A percentile compares a stretch with the other conserved stretches of the same genome.
Conservation (phyloP, 2,329 filamentous ascomycete species). For the Cordyceps tenuipes region DNA sequence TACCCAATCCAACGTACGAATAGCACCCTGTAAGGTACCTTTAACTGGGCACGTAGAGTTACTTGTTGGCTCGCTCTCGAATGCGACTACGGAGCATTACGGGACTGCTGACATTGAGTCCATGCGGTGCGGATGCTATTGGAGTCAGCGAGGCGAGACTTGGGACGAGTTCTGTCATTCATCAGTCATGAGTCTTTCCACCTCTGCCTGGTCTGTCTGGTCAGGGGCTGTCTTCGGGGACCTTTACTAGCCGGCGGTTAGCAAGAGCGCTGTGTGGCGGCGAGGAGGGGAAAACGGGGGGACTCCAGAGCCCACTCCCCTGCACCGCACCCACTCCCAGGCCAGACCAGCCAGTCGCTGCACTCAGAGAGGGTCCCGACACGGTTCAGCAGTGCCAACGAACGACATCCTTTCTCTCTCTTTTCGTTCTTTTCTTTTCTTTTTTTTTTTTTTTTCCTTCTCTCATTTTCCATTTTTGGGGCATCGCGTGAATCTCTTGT, state of each 20-base stretch:
- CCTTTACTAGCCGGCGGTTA: background rate
- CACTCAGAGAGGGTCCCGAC: background rate
- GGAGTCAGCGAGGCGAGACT: no score
- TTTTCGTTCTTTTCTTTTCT: background rate
- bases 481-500: background rate
- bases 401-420: background rate
- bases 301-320: background rate
- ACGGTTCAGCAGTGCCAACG: background rate
- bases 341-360: background rate
- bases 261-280: background rate
- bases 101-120: no score
- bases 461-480: background rate
- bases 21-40: no score
- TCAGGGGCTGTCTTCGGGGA: background rate
- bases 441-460: background rate
- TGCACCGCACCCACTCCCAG: background rate
- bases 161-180: background rate
- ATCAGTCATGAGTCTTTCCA: background rate
- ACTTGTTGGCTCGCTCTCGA: no score
- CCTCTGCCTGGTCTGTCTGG: background rate
- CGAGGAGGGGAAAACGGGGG: background rate
- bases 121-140: no score
- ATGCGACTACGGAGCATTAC: no score
- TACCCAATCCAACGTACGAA: no score
- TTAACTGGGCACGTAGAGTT: no score